Conservation (phyloP, 1,284 basidiomycete genomes). For the Melampsora larici-populina region DNA sequence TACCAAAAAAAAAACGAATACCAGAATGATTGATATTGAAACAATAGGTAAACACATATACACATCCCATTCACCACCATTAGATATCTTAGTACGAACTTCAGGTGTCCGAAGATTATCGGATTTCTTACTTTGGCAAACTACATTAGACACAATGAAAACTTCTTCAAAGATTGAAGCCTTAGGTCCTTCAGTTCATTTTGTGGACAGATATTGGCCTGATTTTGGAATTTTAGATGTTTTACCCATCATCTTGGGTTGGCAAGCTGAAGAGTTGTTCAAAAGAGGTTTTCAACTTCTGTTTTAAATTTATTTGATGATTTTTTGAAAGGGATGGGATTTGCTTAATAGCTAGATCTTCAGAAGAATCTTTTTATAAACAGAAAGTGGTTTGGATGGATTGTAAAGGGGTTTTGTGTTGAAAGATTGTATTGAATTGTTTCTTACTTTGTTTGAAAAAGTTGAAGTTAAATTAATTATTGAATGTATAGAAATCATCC, state of each 20-base stretch:
- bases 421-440: too few relatives aligned
- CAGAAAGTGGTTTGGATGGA: too few relatives aligned
- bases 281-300: background rate
- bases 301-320: background rate
- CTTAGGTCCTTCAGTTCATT: constrained; percentile 84
- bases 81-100: constrained; percentile 88
- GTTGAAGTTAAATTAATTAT: too few relatives aligned
- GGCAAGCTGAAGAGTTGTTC: constrained; percentile 59
- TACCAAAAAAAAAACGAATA: constrained; percentile 19
- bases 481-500: too few relatives aligned
- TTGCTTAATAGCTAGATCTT: too few relatives aligned
- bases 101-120: constrained; percentile 85
- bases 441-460: too few relatives aligned
- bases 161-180: constrained; percentile 59
- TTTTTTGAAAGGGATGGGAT: background rate
- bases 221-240: constrained; percentile 86
- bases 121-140: constrained; percentile 95
- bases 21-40: constrained; percentile 64
- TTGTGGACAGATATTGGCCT: constrained; percentile 87
- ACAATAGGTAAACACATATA: constrained; percentile 66
- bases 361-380: too few relatives aligned
- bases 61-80: constrained; percentile 64
- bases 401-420: too few relatives aligned
- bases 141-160: constrained; percentile 49
- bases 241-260: constrained; percentile 76